Evolutionary conservation across 768 basidiomycete genomes (phyloP).

Genomic region (Termitomyces sp.): DNA sequence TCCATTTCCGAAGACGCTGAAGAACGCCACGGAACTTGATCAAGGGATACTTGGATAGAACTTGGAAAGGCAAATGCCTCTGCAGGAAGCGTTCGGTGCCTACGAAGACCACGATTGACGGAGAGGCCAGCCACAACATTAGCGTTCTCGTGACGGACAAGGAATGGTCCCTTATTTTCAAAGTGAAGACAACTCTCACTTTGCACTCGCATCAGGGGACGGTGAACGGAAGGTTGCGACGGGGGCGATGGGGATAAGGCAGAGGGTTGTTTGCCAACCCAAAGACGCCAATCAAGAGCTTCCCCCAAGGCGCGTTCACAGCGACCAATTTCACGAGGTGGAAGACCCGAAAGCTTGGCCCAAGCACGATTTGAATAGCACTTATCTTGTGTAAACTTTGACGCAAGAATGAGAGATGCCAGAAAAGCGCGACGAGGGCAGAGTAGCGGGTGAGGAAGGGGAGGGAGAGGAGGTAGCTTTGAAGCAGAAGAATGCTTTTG

Average conservation of each 20-base stretch:
- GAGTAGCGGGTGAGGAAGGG: conserved; percentile 73
- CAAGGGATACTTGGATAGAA: not conserved
- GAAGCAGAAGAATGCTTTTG: conserved; percentile 4
- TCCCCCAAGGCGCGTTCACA: conserved; percentile 87
- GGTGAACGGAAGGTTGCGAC: conserved; percentile 16
- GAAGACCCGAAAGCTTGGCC: conserved; percentile 89
- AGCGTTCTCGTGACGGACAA: conserved; percentile 12
- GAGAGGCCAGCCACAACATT: not conserved
- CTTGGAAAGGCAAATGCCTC: conserved; percentile 16
- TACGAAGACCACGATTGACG: conserved; percentile 25
- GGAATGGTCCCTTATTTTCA: conserved; percentile 17
- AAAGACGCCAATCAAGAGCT: conserved; percentile 86
- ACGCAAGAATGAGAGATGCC: conserved; percentile 82
- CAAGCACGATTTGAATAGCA: conserved; percentile 93
- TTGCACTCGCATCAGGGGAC: conserved; percentile 41
- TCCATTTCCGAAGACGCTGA: not conserved
- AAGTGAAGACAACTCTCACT: conserved; percentile 38
- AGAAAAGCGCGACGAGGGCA: conserved; percentile 89
- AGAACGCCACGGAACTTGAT: conserved; percentile 4
- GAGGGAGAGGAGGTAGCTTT: conserved; percentile 21
- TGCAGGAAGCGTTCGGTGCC: conserved; percentile 37
- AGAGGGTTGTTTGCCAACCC: conserved; percentile 70
- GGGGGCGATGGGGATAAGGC: conserved; percentile 17
- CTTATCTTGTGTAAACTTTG: conserved; percentile 91
- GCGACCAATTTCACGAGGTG: conserved; percentile 78